Evolutionary conservation across 441 rosid species (phyloP).

Genomic region (Erodium texanum): DNA sequence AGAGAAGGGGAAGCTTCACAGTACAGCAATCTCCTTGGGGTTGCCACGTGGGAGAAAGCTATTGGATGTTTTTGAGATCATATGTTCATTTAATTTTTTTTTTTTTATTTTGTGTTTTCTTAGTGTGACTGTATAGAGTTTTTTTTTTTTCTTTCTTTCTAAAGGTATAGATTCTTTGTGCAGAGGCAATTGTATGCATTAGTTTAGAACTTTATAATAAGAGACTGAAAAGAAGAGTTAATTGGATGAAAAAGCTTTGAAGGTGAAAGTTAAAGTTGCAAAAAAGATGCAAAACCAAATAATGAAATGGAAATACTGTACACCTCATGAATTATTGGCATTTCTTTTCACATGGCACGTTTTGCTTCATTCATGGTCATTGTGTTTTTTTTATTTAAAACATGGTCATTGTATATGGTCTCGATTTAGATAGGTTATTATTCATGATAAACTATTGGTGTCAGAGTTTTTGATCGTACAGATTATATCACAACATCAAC

Average conservation of each 20-base stretch:
- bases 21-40: slow-evolving; percentile 20
- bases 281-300: neutral
- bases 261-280: neutral
- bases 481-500: no score
- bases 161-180: neutral
- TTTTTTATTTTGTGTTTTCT: neutral
- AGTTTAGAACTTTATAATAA: neutral
- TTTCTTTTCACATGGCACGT: no score
- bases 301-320: no score
- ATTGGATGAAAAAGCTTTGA: neutral
- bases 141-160: no score
- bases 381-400: no score
- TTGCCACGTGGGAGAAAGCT: slow-evolving; percentile 19
- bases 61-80: slow-evolving; percentile 5
- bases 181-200: neutral
- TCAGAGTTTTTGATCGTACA: no score
- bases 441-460: no score
- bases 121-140: neutral
- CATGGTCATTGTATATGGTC: no score
- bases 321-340: no score
- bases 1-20: slow-evolving; percentile 16
- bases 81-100: no score
- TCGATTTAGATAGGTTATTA: no score
- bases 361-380: no score
- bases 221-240: neutral